Percentiles rank a stretch among this genome's conserved stretches.
Conservation (phyloP, 345 rosid species). For the Salix koriyanagi region DNA sequence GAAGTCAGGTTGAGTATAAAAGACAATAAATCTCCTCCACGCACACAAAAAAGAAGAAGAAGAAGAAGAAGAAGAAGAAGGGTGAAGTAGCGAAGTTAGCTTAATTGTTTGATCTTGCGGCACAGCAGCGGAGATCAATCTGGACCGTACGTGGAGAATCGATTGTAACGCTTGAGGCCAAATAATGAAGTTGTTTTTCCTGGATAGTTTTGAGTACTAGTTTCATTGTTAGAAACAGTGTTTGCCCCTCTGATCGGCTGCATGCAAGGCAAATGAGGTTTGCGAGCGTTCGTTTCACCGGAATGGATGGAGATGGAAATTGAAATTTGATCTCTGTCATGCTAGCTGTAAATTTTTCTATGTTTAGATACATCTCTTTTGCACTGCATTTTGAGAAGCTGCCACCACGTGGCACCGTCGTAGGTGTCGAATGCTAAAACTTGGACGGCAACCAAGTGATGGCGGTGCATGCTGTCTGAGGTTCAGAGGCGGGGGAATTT, state of each 20-base stretch:
- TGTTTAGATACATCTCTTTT: not conserved
- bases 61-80: fast-evolving
- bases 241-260: not conserved
- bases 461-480: not conserved
- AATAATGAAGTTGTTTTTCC: too few relatives aligned
- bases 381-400: not conserved
- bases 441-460: not conserved
- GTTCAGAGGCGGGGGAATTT: not conserved
- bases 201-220: not conserved
- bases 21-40: not conserved
- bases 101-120: not conserved
- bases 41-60: not conserved
- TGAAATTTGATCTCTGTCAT: not conserved
- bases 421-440: not conserved
- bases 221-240: not conserved
- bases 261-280: not conserved
- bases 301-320: not conserved
- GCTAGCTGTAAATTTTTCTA: not conserved
- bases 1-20: not conserved
- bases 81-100: not conserved
- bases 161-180: too few relatives aligned
- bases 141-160: not conserved
- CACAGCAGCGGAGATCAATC: not conserved
- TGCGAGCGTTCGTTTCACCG: not conserved
- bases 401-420: not conserved